These are phyloP conservation scores for Arabidopsis suecica DNA, from an alignment of 345 rosid genomes.

Conservation along the genomic window DNA sequence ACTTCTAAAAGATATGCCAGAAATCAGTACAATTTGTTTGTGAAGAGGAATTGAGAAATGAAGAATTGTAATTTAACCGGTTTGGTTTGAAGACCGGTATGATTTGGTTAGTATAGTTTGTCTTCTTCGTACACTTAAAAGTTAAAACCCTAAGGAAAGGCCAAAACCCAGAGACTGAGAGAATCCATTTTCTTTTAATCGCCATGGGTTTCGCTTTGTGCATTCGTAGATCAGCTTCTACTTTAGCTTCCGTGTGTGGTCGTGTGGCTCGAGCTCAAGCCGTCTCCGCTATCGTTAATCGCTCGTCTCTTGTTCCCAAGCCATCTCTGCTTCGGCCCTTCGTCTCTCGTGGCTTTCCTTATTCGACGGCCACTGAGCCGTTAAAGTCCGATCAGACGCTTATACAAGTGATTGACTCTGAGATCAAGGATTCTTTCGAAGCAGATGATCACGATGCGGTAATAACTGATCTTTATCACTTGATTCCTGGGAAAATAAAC, in stretches of 20 bases:
- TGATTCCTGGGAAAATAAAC: neutral
- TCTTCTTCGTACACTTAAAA: neutral
- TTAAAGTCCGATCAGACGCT: slow-evolving; percentile 61
- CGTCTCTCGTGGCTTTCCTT: slow-evolving; percentile 34
- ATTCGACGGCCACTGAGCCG: slow-evolving; percentile 49
- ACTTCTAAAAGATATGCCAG: too few relatives aligned
- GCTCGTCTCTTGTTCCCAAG: slow-evolving; percentile 30
- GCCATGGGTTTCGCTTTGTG: slow-evolving; percentile 39
- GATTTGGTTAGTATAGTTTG: neutral
- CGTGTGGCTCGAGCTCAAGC: slow-evolving; percentile 52
- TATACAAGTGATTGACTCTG: slow-evolving; percentile 63
- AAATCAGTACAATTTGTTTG: neutral
- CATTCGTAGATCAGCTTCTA: slow-evolving; percentile 43
- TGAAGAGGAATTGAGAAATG: neutral
- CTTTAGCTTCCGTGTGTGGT: slow-evolving; percentile 35
- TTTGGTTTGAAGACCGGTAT: neutral
- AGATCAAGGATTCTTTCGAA: slow-evolving; percentile 61
- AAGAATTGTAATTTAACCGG: neutral
- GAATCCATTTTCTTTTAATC: slow-evolving; percentile 16
- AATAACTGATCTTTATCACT: neutral
- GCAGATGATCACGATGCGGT: slow-evolving; percentile 56
- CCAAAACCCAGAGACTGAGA: slow-evolving; percentile 22
- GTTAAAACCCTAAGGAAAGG: slow-evolving; percentile 18
- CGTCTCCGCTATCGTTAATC: slow-evolving; percentile 47
- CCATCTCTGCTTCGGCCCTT: slow-evolving; percentile 38